Conservation (phyloP, 1,284 basidiomycete species). For the Cronartium quercuum region DNA sequence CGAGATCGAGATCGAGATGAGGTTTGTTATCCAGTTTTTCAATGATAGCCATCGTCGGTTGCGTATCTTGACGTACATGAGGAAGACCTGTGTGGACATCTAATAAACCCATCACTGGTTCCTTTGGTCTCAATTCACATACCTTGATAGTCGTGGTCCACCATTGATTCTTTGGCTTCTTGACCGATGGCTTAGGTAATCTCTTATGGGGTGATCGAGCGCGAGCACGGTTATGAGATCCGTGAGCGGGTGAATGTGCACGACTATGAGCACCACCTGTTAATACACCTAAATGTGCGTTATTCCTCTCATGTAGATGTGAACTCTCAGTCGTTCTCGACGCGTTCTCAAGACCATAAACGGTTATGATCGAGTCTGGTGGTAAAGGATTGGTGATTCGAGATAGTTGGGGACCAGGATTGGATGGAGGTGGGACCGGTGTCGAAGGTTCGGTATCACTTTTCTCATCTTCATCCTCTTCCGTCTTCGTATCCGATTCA, state of each 20-base stretch:
- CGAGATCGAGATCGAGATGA: background rate
- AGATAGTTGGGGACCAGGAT: background rate
- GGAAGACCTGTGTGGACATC: constrained; percentile 30
- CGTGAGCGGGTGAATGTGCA: constrained; percentile 41
- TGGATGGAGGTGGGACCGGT: constrained; percentile 5
- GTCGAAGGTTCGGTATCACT: constrained; percentile 2
- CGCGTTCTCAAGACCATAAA: constrained; percentile 19
- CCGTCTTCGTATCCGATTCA: constrained; percentile 13
- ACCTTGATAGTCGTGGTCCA: constrained; percentile 24
- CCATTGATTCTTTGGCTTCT: constrained; percentile 39
- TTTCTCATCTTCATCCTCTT: constrained; percentile 22
- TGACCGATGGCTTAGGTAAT: constrained; percentile 23
- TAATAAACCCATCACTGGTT: constrained; percentile 21
- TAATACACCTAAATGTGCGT: background rate
- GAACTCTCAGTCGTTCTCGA: background rate
- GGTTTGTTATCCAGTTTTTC: constrained; percentile 11
- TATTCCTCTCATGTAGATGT: background rate
- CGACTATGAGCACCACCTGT: background rate
- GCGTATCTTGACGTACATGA: constrained; percentile 24
- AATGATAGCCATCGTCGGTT: constrained; percentile 18
- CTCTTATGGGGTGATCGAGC: constrained; percentile 43
- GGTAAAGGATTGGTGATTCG: constrained; percentile 30
- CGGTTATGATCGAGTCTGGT: constrained; percentile 29
- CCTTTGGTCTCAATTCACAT: constrained; percentile 5
- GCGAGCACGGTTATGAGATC: constrained; percentile 44